Base-by-base conservation (phyloP, 805 yeast genomes). In the Pichia exigua region DNA sequence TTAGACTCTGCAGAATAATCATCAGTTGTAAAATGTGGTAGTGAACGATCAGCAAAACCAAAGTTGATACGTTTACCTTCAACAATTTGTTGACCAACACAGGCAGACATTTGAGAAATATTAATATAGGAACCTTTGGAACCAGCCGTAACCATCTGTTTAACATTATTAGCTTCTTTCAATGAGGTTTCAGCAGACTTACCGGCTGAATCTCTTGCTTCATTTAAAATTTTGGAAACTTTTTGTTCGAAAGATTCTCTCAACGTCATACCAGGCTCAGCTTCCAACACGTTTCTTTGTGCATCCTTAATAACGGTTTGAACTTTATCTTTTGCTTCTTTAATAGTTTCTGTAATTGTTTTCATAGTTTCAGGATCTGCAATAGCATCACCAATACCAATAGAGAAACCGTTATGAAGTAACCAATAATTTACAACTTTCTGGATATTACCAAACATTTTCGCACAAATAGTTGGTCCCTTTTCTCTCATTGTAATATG, bases 61-160 rank as follows among this genome's bases (percentile, higher is more conserved):
- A 87, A 94, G 24, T 97, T 95, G 73, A 94, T 92, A 79, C 99
- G 95, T 70, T 88, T 94, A 81, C 99, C 99, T 74, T 94, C 99
- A 45, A 94, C 99, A 72, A 95, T 94, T 69, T 94, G 99, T 72
- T 94, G 99, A 63, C 99, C 99, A 28, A 94, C 99, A 85, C 99
- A 94, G 12, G 99, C 99, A 42, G 97, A 90, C 99, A 94, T 94
- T 74, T 91, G 98, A 24, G 99, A 95, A 68, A 94, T 94, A 69
- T 94, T 94, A 70, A 94, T 94, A 70, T 92, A 94, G 17, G 99
- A 94, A 77, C 99, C 99, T 73, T 94, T 94, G 32, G 99, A 94
- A 64, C 99, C 99, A 15, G 99, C 94, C 58, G 92, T 85, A 47
- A 94, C 99, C 99, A 94, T 94, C 76, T 94, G 99, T 68, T 94